phyloP scores from a whole-genome alignment of 176 grass and related monocot species.

The Eleusine indica region DNA sequence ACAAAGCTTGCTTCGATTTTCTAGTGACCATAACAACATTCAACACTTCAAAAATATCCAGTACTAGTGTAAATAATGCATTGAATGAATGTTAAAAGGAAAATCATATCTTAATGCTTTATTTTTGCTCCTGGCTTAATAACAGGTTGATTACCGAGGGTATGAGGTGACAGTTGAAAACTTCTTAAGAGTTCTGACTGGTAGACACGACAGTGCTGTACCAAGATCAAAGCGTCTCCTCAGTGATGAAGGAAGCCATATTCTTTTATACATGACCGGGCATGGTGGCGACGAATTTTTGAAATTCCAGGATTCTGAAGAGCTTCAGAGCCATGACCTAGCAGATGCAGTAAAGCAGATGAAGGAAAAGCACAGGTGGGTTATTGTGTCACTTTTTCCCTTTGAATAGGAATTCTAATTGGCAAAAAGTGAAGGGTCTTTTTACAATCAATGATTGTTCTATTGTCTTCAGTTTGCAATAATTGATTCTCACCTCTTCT shows the following conservation, averaged over 20 bases:
- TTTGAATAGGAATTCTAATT: background rate
- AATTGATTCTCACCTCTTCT: slow-evolving; percentile 34
- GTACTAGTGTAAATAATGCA: background rate
- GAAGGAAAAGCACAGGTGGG: slow-evolving; percentile 93
- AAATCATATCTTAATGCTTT: background rate
- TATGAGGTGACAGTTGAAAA: slow-evolving; percentile 98
- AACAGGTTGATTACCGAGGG: slow-evolving; percentile 93
- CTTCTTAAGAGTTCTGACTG: slow-evolving; percentile 85
- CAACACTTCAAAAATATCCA: slow-evolving; percentile 2
- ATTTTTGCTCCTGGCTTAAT: slow-evolving; percentile 16
- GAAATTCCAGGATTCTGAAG: slow-evolving; percentile 99
- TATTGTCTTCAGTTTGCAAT: slow-evolving; percentile 23
- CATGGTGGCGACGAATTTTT: slow-evolving; percentile 98
- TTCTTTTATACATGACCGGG: slow-evolving; percentile 99
- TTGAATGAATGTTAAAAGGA: background rate
- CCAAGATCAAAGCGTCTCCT: slow-evolving; percentile 93
- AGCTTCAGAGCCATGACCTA: slow-evolving; percentile 97
- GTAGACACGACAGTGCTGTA: slow-evolving; percentile 76
- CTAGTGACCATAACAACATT: background rate
- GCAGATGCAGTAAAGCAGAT: slow-evolving; percentile 98
- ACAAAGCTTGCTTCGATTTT: background rate
- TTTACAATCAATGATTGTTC: slow-evolving; percentile 6
- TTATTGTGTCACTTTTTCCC: slow-evolving; percentile 13
- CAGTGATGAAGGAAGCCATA: slow-evolving; percentile 98
- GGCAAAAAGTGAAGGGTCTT: background rate